Conservation (phyloP, 495 filamentous ascomycete species). For the Xylaria longipes region DNA sequence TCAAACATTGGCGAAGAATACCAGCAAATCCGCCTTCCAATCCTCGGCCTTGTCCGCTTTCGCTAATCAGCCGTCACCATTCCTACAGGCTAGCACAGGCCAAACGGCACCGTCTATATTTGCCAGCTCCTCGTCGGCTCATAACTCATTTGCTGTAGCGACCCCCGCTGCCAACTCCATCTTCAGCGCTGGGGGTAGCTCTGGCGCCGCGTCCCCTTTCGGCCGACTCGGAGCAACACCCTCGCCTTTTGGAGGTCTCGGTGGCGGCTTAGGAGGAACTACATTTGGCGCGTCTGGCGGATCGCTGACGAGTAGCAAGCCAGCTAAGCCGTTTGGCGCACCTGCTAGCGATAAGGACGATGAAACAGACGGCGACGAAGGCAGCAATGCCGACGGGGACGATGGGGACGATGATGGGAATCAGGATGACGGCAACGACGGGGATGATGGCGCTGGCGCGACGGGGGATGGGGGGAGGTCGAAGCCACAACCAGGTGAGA, state of each 20-base stretch:
- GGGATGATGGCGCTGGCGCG: slow-evolving; percentile 43
- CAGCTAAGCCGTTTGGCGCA: slow-evolving; percentile 74
- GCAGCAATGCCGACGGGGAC: slow-evolving; percentile 39
- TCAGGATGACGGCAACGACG: slow-evolving; percentile 40
- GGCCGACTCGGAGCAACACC: slow-evolving; percentile 28
- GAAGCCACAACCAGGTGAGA: slow-evolving; percentile 70
- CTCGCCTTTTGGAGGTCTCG: slow-evolving; percentile 42
- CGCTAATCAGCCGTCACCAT: slow-evolving; percentile 38
- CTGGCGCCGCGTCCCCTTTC: slow-evolving; percentile 33
- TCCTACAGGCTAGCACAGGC: slow-evolving; percentile 41
- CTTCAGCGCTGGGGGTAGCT: slow-evolving; percentile 27
- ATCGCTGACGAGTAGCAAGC: slow-evolving; percentile 61
- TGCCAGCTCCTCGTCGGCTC: slow-evolving; percentile 36
- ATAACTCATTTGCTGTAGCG: slow-evolving; percentile 28
- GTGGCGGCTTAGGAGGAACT: slow-evolving; percentile 47
- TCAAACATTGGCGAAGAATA: slow-evolving; percentile 21
- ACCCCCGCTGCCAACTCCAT: slow-evolving; percentile 25
- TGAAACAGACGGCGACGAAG: slow-evolving; percentile 53
- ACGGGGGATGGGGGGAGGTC: slow-evolving; percentile 67
- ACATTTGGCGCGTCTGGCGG: slow-evolving; percentile 71
- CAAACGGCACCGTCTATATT: slow-evolving; percentile 45
- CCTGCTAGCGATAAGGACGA: slow-evolving; percentile 68
- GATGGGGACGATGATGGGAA: slow-evolving; percentile 56
- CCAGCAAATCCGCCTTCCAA: slow-evolving; percentile 34
- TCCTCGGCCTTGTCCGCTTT: slow-evolving; percentile 39